Percentiles rank a stretch among this genome's conserved stretches.
These are phyloP conservation scores for Solanum pinnatisectum DNA, from an alignment of 257 asterid genomes.

Conservation along the genomic window DNA sequence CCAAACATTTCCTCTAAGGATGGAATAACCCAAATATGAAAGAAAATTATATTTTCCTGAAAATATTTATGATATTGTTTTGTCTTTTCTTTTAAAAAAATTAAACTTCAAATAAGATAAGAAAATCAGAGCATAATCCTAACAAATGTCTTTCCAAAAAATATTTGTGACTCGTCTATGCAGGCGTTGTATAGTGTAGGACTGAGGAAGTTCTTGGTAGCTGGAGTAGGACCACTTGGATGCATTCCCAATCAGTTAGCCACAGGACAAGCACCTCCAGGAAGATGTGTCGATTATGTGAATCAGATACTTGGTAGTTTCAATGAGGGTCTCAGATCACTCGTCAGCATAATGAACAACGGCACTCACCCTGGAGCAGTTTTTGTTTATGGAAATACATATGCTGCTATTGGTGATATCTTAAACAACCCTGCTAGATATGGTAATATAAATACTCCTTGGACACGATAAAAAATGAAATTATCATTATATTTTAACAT, in stretches of 20 bases:
- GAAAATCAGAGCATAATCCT: too few species aligned
- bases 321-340: constrained; percentile 49
- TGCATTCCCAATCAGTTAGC: constrained; percentile 84
- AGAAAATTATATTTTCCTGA: too few species aligned
- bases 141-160: not conserved
- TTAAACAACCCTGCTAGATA: constrained; percentile 40
- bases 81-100: too few species aligned
- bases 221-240: constrained; percentile 80
- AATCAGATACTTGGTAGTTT: constrained; percentile 65
- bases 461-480: not conserved
- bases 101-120: too few species aligned
- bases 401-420: constrained; percentile 57
- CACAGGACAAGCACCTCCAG: constrained; percentile 51
- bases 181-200: constrained; percentile 64
- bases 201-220: constrained; percentile 52
- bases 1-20: too few species aligned
- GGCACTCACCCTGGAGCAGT: constrained; percentile 67
- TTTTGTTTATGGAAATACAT: constrained; percentile 58
- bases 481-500: not conserved
- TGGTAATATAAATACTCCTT: constrained; percentile 1
- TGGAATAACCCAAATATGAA: too few species aligned
- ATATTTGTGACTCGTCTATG: not conserved
- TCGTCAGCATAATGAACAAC: constrained; percentile 52
- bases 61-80: too few species aligned
- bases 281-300: constrained; percentile 75